Base-by-base conservation (phyloP, 257 asterid species). In the Craterostigma plantagineum region DNA sequence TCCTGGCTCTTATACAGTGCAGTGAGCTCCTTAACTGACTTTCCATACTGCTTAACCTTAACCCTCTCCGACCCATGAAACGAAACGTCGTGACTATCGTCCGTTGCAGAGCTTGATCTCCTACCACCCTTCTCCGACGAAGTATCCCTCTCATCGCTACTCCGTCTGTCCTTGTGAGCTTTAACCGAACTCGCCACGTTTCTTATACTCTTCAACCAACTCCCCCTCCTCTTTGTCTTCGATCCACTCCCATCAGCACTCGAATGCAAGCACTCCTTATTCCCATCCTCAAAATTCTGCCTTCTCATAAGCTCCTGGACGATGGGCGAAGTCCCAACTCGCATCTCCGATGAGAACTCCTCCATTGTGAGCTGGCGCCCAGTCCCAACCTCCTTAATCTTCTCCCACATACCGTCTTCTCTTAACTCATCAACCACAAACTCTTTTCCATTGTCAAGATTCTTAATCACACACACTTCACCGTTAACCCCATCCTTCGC, bases 301-400 rank as follows among this genome's bases (percentile, higher is more conserved):
- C 98, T 60, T 69, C 98, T 79, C 98, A 90, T 90, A 64, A 90
- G 52, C 54, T 83, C 98, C 63, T 83, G 98, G 16, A 90, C 94
- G 18, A 90, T 90, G 0, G 98, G 98, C 1, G 98, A 90, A 39
- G 95, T 80, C 63, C 98, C 98, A 11, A 90, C 92, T 41, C 73
- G 67, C 81, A 83, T 70, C 71, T 90, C 95, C 7, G 77, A 65
- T 7, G 71, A 64, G 18, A 83, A 76, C 60, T 83, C 98, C 63
- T 83, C 95, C 79, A 75, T 68, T 11, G 94, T 72, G 64, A 74
- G 64, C 68, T 83, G 94, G 59, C 91, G 75, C 53, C 95, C 98
- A 2, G 91, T 83, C 42, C 65, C 91, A 33, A 90, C 78, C 71
- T 90, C 98, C 71, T 83, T 72, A 42, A 90, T 81, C 60, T 75